A percentile compares a stretch with the other conserved stretches of the same genome.
These are phyloP conservation scores for Penicillium coffeae DNA, from an alignment of 495 filamentous ascomycete genomes.

Conservation along the genomic window DNA sequence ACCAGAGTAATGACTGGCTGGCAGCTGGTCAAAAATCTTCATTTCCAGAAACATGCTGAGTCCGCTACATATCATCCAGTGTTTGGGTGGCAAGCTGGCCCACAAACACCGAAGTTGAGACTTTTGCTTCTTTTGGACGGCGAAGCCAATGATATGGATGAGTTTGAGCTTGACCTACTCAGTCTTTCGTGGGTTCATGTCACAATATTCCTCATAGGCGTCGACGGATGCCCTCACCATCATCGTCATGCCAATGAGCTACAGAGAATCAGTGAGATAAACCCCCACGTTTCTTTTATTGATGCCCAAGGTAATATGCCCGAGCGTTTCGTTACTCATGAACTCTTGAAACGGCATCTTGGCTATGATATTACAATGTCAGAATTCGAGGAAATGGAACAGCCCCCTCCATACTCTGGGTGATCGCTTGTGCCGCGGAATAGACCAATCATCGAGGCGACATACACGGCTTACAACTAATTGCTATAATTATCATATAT, in stretches of 20 bases:
- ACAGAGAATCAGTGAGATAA: constrained; percentile 43
- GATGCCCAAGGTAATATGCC: constrained; percentile 48
- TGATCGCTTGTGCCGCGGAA: too few species aligned
- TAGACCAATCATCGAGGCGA: too few species aligned
- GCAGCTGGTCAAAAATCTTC: constrained; percentile 46
- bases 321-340: constrained; percentile 44
- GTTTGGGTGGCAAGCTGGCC: constrained; percentile 49
- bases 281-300: constrained; percentile 46
- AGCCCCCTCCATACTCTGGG: constrained; percentile 2
- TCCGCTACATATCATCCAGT: constrained; percentile 43
- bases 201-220: constrained; percentile 48
- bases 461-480: too few species aligned
- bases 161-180: constrained; percentile 47
- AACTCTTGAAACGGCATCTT: constrained; percentile 46
- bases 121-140: constrained; percentile 42
- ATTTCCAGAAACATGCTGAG: constrained; percentile 45
- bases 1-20: constrained; percentile 47
- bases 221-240: constrained; percentile 46
- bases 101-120: constrained; percentile 40
- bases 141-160: constrained; percentile 48
- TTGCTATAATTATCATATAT: too few species aligned
- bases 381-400: constrained; percentile 36
- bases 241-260: constrained; percentile 47
- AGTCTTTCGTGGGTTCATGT: constrained; percentile 45
- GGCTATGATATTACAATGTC: constrained; percentile 40